Conservation (phyloP, 2,329 filamentous ascomycete genomes). For the Sarocladium kiliense region DNA sequence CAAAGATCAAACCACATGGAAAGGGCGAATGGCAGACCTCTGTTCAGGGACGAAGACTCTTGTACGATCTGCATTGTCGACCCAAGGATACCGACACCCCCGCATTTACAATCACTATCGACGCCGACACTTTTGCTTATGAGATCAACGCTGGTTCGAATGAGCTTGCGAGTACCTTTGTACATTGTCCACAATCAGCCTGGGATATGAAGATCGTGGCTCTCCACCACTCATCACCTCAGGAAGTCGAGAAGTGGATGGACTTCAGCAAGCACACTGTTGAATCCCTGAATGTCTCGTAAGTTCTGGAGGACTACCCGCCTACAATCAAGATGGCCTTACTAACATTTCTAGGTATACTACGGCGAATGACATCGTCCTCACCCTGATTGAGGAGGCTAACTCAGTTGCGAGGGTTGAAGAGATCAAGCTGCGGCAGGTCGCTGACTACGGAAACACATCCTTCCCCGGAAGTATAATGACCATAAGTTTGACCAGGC, state of each 20-base stretch:
- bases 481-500: conserved; percentile 18
- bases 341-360: conserved; percentile 11
- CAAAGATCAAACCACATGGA: background rate
- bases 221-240: background rate
- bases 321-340: no score
- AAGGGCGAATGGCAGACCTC: background rate
- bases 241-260: background rate
- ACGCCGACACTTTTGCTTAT: conserved; percentile 1
- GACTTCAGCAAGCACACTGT: background rate
- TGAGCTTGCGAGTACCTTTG: conserved; percentile 6
- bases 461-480: conserved; percentile 15
- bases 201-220: conserved; percentile 11
- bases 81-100: background rate
- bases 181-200: conserved; percentile 10
- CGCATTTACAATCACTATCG: conserved; percentile 3
- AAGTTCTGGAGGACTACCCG: no score
- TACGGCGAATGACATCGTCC: conserved; percentile 11
- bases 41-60: background rate
- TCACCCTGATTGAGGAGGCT: conserved; percentile 14
- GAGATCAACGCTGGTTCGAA: background rate
- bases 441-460: conserved; percentile 16
- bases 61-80: background rate
- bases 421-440: conserved; percentile 16
- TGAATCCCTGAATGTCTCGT: background rate
- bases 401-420: conserved; percentile 13